Base-by-base conservation (phyloP, 73 alveolate genomes). In the Paramecium octaurelia region DNA sequence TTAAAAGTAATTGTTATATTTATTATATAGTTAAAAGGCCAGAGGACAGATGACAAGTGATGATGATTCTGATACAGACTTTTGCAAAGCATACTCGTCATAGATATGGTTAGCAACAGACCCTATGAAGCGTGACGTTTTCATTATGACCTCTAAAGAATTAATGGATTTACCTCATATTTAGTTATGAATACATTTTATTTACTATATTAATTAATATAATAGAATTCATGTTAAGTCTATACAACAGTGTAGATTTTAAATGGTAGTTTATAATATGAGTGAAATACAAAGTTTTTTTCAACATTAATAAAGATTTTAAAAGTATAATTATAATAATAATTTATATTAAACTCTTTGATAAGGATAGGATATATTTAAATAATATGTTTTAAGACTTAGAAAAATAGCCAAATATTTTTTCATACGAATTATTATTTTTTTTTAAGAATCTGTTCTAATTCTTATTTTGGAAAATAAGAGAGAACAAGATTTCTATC, bases 81-180 rank as follows among this genome's bases (percentile, higher is more conserved):
- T 31, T 20, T 34, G 60, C 40, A 35, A 36, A 40, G 57, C 57
- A 3, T 73, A 73, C n/a, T 36, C 87, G 16, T 11, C 70, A n/a
- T 80, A 80, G 77, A 80, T 80, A 8, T 80, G 91, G 91, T 48
- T 80, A 23, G 75, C 91, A 24, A 80, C 91, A 18, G 91, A 80
- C 46, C 91, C 91, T 12, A 46, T 80, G 43, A 80, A 46, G 18
- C 11, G 91, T 9, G 91, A 80, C 44, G 57, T 80, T 0, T 80
- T 80, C 38, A 44, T 80, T 23, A 80, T 80, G 91, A 6, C 76
- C 2, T 80, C 91, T 1, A 80, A 80, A 11, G 91, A 80, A 24
- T 48, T 80, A 24, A 80, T 80, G 91, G 70, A 80, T 12, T 43
- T 80, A 24, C 46, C 46, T 24, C 75, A 80, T 24, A 48, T 80